Evolutionary conservation across 176 grass and related monocot species (phyloP).

Genomic region (Oryza coarctata): DNA sequence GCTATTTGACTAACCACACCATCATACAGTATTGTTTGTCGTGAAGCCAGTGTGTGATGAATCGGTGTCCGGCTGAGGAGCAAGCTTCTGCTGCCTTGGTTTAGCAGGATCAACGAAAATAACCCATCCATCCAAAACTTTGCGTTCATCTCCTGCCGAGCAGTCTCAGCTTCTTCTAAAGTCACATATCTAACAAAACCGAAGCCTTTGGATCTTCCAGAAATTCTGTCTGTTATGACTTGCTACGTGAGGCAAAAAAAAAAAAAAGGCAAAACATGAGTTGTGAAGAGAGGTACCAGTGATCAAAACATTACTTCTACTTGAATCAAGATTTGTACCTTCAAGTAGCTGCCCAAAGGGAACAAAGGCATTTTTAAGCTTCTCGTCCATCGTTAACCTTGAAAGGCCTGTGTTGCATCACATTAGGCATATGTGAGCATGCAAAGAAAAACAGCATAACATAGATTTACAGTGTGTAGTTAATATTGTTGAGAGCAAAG

Average conservation of each 20-base stretch:
- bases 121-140: conserved; percentile 94
- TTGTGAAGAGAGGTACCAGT: conserved; percentile 23
- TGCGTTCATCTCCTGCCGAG: conserved; percentile 78
- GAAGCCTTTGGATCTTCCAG: conserved; percentile 91
- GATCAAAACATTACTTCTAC: background rate
- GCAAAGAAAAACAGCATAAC: background rate
- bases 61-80: conserved; percentile 14
- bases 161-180: conserved; percentile 75
- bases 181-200: conserved; percentile 72
- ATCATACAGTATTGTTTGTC: conserved; percentile 69
- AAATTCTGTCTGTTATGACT: conserved; percentile 68
- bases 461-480: background rate
- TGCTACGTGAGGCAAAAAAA: conserved; percentile 38
- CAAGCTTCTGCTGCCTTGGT: conserved; percentile 53
- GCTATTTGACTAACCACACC: conserved; percentile 51
- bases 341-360: conserved; percentile 76
- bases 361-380: conserved; percentile 69
- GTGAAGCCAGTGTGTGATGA: conserved; percentile 49
- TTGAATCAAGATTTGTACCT: conserved; percentile 37
- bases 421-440: background rate
- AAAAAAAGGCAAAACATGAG: background rate
- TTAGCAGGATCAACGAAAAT: conserved; percentile 95
- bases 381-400: conserved; percentile 82
- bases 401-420: conserved; percentile 64
- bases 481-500: background rate